These are phyloP conservation scores for Moesziomyces antarcticus DNA, from an alignment of 1,284 basidiomycete species.

Conservation along the genomic window DNA sequence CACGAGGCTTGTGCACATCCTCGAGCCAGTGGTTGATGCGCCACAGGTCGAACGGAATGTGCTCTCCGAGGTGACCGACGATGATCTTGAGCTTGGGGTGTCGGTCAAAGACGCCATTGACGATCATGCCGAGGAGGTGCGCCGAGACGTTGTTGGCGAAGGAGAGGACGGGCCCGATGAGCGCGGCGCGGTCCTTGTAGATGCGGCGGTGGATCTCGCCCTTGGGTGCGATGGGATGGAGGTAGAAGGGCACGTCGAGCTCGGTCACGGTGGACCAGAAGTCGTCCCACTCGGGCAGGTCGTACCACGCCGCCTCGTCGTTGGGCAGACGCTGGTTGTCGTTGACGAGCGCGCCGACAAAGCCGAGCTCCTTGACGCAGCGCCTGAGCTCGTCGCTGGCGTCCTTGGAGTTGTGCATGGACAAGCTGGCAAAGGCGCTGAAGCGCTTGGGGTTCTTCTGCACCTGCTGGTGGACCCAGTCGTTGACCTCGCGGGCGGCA, in stretches of 20 bases:
- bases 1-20: constrained; percentile 61
- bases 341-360: constrained; percentile 47
- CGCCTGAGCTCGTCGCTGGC: constrained; percentile 63
- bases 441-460: constrained; percentile 61
- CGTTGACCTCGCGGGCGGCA: constrained; percentile 53
- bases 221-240: constrained; percentile 67
- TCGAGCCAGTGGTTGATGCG: constrained; percentile 68
- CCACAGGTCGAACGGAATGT: constrained; percentile 67
- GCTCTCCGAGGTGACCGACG: constrained; percentile 68
- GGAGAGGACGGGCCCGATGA: constrained; percentile 65
- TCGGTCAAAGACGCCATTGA: constrained; percentile 68
- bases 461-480: constrained; percentile 61
- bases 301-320: constrained; percentile 48
- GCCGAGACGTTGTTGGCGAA: constrained; percentile 67
- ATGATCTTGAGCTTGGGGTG: constrained; percentile 68
- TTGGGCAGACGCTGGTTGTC: constrained; percentile 48
- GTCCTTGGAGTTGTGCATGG: constrained; percentile 67
- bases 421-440: constrained; percentile 66
- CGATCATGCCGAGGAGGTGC: constrained; percentile 66
- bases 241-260: constrained; percentile 67
- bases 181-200: constrained; percentile 64
- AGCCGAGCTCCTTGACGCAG: constrained; percentile 61
- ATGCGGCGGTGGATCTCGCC: constrained; percentile 62
- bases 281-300: constrained; percentile 44
- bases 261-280: constrained; percentile 66